Evolutionary conservation across 176 grass and related monocot species (phyloP).

Genomic region (Oryza officinalis): DNA sequence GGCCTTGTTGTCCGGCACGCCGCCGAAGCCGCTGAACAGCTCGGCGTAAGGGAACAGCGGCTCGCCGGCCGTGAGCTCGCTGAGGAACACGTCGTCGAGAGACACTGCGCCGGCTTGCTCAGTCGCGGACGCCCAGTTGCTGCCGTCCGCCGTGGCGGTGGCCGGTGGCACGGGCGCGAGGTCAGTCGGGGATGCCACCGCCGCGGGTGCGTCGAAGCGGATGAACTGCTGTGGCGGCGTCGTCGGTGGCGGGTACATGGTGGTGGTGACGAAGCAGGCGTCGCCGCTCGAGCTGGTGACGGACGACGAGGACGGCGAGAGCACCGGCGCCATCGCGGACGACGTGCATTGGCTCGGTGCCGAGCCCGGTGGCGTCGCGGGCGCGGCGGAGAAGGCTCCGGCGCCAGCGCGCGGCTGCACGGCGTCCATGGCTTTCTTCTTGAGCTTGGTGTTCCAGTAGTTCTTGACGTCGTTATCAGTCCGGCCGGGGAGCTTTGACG

Average conservation of each 20-base stretch:
- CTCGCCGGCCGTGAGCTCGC: conserved; percentile 32
- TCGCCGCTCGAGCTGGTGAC: conserved; percentile 42
- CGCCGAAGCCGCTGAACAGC: conserved; percentile 27
- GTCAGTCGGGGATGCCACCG: conserved; percentile 7
- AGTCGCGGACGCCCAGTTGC: not conserved
- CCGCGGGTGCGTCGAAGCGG: conserved; percentile 22
- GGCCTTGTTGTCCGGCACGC: conserved; percentile 25
- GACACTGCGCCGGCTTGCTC: not conserved
- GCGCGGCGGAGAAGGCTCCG: conserved; percentile 3
- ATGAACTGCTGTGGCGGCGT: not conserved
- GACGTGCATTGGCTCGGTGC: not conserved
- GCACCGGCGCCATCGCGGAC: not conserved
- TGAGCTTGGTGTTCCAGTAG: conserved; percentile 98
- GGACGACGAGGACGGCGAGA: conserved; percentile 45
- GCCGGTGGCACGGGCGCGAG: conserved; percentile 27
- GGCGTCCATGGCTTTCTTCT: conserved; percentile 66
- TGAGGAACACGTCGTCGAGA: conserved; percentile 38
- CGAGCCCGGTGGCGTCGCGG: not conserved
- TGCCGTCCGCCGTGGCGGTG: not conserved
- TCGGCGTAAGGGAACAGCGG: conserved; percentile 46
- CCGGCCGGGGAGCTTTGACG: conserved; percentile 80
- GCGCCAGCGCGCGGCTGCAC: not conserved
- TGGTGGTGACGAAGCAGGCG: conserved; percentile 17
- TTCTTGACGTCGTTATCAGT: conserved; percentile 98
- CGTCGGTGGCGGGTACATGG: conserved; percentile 9